Base-by-base conservation (phyloP, 495 filamentous ascomycete genomes). In the Talaromyces borbonicus region DNA sequence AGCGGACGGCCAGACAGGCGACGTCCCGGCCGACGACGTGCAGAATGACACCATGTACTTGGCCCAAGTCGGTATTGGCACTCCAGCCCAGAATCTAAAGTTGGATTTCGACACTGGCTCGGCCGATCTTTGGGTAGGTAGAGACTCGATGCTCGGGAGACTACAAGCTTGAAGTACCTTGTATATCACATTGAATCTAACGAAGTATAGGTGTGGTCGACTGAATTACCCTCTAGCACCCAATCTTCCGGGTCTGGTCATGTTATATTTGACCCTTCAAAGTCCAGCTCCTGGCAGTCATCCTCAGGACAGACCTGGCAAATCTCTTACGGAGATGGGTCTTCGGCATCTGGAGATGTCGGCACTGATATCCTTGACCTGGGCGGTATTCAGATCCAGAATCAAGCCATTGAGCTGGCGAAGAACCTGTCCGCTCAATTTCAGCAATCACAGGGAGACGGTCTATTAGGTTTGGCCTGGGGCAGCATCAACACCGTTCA, bases 71-170 rank as follows among this genome's bases (percentile, higher is more conserved):
- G 48, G 56, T 5, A 81, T 89, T 52, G 85, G 85, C 23, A 83
- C 77, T 1, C 83, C 83, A 8, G 64, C 68, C 2, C 83, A 89
- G 68, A 79, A 61, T 30, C 42, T 87, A 46, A 73, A 66, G 39
- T 56, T 89, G 38, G 80, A 87, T 56, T 86, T 89, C 52, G 84
- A 90, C 61, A 87, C 84, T 23, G 85, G 83, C 8, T 85, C 81
- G 35, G 70, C 80, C 5, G 84, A 88, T 71, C 69, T 87, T 30
- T 90, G 83, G 85, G 83, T 90, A 70, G 48, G 72, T 54, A 15
- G 18, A 19, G 32, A 39, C 30, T 6, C n/a, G 30, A 19, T 2
- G 23, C 2, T 23, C 19, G n/a, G 11, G 27, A 41, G 11, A 35
- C 3, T 4, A 7, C 0, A 4, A 12, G 11, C 11, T 5, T 36